Evolutionary conservation across 306 rosid genomes (phyloP).

Genomic region (Luffa acutangula): DNA sequence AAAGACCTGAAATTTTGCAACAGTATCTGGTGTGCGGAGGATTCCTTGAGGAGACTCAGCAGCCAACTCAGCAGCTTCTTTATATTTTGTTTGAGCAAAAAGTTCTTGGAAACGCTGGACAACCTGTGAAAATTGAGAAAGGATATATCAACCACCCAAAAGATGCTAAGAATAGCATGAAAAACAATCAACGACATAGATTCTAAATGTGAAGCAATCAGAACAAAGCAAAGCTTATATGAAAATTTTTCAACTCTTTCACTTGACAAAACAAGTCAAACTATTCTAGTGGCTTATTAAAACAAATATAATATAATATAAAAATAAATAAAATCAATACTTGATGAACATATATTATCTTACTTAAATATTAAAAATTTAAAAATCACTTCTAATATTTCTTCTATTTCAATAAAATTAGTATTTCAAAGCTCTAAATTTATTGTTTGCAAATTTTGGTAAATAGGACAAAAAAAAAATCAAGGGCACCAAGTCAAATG

Average conservation of each 20-base stretch:
- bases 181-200: not conserved
- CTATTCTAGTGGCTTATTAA: not conserved
- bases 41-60: conserved; percentile 99
- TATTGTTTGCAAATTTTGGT: not conserved
- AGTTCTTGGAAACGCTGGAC: conserved; percentile 98
- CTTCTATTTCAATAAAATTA: not conserved
- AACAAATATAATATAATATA: not conserved
- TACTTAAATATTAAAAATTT: not conserved
- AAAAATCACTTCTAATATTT: not conserved
- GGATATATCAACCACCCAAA: conserved; percentile 8
- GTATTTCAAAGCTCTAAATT: not conserved
- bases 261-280: not conserved
- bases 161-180: not conserved
- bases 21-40: conserved; percentile 96
- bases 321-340: not conserved
- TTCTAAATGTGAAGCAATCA: not conserved
- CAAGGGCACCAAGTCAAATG: not conserved
- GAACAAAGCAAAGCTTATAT: not conserved
- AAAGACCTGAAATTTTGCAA: conserved; percentile 91
- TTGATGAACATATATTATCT: not conserved
- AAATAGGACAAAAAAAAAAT: not conserved
- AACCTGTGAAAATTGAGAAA: conserved; percentile 45
- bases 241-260: not conserved
- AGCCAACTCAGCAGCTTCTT: conserved; percentile 99
- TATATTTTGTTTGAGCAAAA: conserved; percentile 96